Evolutionary conservation across 768 basidiomycete species (phyloP), one percentile per base, ranked within the genome.

Genomic region (Filobasidium floriforme): DNA sequence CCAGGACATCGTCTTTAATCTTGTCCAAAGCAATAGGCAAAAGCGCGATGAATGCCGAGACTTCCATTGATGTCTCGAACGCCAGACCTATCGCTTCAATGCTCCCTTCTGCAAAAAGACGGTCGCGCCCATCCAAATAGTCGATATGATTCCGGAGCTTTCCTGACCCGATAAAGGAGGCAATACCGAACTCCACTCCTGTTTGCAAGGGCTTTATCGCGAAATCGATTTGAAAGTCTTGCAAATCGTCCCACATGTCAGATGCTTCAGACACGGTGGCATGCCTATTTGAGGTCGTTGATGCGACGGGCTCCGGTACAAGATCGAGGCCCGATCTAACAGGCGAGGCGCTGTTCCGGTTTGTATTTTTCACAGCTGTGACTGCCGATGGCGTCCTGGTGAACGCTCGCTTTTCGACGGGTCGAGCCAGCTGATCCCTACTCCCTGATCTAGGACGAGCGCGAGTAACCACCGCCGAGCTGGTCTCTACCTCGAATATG

Each of bases 121-220:
- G 1, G 11, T 44, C 37, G 3, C 22, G 15, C 76, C 15, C 73
- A 65, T 1, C 69, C 69, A 1, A 82, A 24, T n/a, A 63, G 46
- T 28, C 37, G 82, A 12, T n/a, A 7, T 28, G 59, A 15, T 22
- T 44, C 0, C 72, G 73, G 69, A 90, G 87, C 41, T 81, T 80
- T 41, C 55, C 41, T 83, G 76, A 2, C 85, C 86, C 2, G 83
- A 80, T 26, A 80, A 81, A 7, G 89, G 76, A 37, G 79, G 77
- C 3, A 75, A 74, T 14, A 89, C 81, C 32, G n/a, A 65, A 65
- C 15, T 41, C 66, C 15, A 78, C 54, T 2, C 75, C 77, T n/a
- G 75, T 70, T 12, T 73, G 74, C 9, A 78, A 67, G 18, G 76
- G 79, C 0, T 66, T 60, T 57, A 79, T 73, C 5, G 72, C 74